phyloP scores from a whole-genome alignment of 1,284 basidiomycete genomes.

The Rhodotorula sp. region DNA sequence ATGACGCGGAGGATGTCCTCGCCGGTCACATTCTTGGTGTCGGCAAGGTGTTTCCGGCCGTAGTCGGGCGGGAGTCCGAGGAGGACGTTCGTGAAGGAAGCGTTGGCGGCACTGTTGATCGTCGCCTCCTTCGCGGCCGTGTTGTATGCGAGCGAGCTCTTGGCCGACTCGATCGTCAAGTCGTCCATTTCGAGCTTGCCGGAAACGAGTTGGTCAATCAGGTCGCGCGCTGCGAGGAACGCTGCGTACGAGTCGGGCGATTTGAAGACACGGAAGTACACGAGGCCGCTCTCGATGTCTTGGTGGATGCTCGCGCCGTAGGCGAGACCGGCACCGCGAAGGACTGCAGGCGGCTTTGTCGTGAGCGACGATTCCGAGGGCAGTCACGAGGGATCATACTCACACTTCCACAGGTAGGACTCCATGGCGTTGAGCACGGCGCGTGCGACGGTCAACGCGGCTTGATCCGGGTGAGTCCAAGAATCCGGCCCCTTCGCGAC shows the following conservation, averaged over 20 bases:
- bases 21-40: constrained; percentile 69
- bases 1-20: constrained; percentile 71
- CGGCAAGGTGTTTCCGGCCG: constrained; percentile 70
- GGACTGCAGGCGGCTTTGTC: constrained; percentile 45
- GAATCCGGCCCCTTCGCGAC: constrained; percentile 62
- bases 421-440: constrained; percentile 94
- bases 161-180: constrained; percentile 83
- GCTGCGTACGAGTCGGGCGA: constrained; percentile 85
- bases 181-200: constrained; percentile 70
- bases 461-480: constrained; percentile 70
- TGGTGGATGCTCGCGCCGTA: constrained; percentile 81
- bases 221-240: constrained; percentile 68
- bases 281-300: constrained; percentile 77
- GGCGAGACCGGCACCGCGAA: constrained; percentile 87
- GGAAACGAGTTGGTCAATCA: constrained; percentile 48
- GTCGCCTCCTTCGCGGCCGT: constrained; percentile 81
- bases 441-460: constrained; percentile 77
- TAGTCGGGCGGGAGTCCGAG: constrained; percentile 72
- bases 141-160: constrained; percentile 82
- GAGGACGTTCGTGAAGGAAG: constrained; percentile 79
- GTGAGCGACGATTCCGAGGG: background rate
- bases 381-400: background rate
- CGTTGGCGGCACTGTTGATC: constrained; percentile 70
- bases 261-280: constrained; percentile 66
- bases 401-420: constrained; percentile 77